phyloP scores from a whole-genome alignment of 2,329 filamentous ascomycete species.

The Alternaria arborescens region DNA sequence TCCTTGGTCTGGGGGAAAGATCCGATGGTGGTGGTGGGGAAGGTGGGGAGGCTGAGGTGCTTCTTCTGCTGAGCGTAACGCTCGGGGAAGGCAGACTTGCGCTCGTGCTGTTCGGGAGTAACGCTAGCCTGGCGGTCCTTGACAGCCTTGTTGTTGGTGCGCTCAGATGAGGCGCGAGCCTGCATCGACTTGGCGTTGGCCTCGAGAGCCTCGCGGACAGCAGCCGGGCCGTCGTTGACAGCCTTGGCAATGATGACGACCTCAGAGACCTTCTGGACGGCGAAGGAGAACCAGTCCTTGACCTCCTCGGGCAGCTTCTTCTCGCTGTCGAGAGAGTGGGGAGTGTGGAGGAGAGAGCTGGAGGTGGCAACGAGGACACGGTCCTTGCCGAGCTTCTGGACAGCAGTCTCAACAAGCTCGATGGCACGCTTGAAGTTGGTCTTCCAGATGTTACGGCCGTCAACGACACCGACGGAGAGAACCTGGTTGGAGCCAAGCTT shows the following conservation, averaged over 20 bases:
- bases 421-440: slow-evolving; percentile 98
- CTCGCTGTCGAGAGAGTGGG: slow-evolving; percentile 97
- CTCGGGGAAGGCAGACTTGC: slow-evolving; percentile 85
- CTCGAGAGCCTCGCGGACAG: slow-evolving; percentile 88
- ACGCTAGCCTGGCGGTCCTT: slow-evolving; percentile 95
- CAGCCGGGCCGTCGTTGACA: slow-evolving; percentile 87
- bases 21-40: slow-evolving; percentile 99
- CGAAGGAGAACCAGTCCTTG: slow-evolving; percentile 98
- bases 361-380: slow-evolving; percentile 97
- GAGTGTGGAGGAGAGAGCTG: slow-evolving; percentile 96
- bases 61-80: slow-evolving; percentile 90
- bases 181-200: slow-evolving; percentile 96
- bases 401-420: slow-evolving; percentile 84
- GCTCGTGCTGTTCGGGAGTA: slow-evolving; percentile 84
- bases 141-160: slow-evolving; percentile 96
- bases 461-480: slow-evolving; percentile 94
- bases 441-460: slow-evolving; percentile 99
- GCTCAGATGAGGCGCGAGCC: slow-evolving; percentile 87
- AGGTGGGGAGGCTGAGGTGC: slow-evolving; percentile 91
- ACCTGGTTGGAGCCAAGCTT: slow-evolving; percentile 88
- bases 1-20: slow-evolving; percentile 99
- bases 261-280: slow-evolving; percentile 90
- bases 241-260: slow-evolving; percentile 95
- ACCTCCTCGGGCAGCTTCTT: slow-evolving; percentile 97
- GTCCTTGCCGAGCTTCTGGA: slow-evolving; percentile 97